Conservation (phyloP, 192 early-diverging fungal genomes). For the Dimargaris cristalligena region DNA sequence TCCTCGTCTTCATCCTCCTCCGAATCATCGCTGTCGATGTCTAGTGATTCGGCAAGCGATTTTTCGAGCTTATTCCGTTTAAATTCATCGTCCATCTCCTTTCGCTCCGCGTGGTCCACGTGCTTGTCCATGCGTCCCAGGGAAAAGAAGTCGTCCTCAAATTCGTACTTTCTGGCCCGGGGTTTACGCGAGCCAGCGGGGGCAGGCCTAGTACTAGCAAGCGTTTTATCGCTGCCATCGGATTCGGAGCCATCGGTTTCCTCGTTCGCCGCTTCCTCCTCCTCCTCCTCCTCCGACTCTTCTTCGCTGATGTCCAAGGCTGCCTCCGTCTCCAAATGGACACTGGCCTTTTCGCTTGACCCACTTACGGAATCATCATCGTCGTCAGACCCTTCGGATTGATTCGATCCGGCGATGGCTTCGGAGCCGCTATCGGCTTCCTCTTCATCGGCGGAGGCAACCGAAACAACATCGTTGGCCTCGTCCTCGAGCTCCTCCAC, state of each 20-base stretch:
- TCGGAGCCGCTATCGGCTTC: conserved; percentile 17
- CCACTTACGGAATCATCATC: conserved; percentile 17
- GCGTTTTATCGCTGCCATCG: conserved; percentile 23
- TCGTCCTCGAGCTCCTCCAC: conserved; percentile 26
- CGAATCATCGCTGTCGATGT: conserved; percentile 46
- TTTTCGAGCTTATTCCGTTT: conserved; percentile 43
- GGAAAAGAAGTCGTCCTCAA: conserved; percentile 93
- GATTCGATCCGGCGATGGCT: conserved; percentile 14
- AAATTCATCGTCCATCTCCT: conserved; percentile 34
- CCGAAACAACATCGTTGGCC: conserved; percentile 16
- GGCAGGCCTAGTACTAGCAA: conserved; percentile 18
- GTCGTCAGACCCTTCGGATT: conserved; percentile 11
- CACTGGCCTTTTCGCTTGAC: conserved; percentile 25
- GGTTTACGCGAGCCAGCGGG: conserved; percentile 13
- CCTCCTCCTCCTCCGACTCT: conserved; percentile 24
- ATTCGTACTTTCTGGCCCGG: conserved; percentile 33
- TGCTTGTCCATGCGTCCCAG: conserved; percentile 75
- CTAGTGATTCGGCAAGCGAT: conserved; percentile 29
- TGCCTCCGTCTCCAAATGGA: too few species aligned
- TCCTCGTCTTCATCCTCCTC: conserved; percentile 44
- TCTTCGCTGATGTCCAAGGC: too few species aligned
- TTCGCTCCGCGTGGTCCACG: conserved; percentile 55
- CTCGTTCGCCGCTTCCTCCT: conserved; percentile 25
- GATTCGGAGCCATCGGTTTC: conserved; percentile 26
- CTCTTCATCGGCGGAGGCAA: conserved; percentile 24